phyloP scores from a whole-genome alignment of 169 alveolate genomes.

The Plasmodium inui region DNA sequence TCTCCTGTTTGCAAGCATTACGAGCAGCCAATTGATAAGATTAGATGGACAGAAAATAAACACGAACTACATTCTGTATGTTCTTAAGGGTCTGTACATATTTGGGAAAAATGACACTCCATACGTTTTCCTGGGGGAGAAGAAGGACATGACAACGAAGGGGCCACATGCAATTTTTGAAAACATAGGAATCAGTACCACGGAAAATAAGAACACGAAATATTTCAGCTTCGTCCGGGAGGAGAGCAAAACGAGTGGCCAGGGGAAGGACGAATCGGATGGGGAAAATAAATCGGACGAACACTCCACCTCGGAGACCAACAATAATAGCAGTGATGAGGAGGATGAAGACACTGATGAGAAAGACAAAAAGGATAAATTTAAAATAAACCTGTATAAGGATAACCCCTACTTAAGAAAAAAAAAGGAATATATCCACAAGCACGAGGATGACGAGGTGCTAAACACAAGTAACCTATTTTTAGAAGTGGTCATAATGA shows the following conservation, averaged over 20 bases:
- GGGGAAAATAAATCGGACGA: background rate
- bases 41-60: slow-evolving; percentile 74
- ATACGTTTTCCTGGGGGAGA: slow-evolving; percentile 60
- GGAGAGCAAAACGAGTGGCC: background rate
- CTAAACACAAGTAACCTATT: slow-evolving; percentile 26
- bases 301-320: background rate
- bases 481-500: slow-evolving; percentile 72
- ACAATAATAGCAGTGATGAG: background rate
- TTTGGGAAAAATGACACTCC: slow-evolving; percentile 71
- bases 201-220: slow-evolving; percentile 59
- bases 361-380: slow-evolving; percentile 33
- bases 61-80: slow-evolving; percentile 72
- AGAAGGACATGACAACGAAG: slow-evolving; percentile 44
- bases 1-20: slow-evolving; percentile 19
- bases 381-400: slow-evolving; percentile 48
- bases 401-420: slow-evolving; percentile 61
- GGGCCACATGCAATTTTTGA: slow-evolving; percentile 69
- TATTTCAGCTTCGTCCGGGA: slow-evolving; percentile 52
- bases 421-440: slow-evolving; percentile 25
- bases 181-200: slow-evolving; percentile 72
- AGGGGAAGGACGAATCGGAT: background rate
- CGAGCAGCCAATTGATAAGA: slow-evolving; percentile 63
- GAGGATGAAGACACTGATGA: slow-evolving; percentile 32
- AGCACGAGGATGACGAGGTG: background rate
- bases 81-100: slow-evolving; percentile 68